Conservation (phyloP, 2,329 filamentous ascomycete species). For the Cryoendolithus antarcticus region DNA sequence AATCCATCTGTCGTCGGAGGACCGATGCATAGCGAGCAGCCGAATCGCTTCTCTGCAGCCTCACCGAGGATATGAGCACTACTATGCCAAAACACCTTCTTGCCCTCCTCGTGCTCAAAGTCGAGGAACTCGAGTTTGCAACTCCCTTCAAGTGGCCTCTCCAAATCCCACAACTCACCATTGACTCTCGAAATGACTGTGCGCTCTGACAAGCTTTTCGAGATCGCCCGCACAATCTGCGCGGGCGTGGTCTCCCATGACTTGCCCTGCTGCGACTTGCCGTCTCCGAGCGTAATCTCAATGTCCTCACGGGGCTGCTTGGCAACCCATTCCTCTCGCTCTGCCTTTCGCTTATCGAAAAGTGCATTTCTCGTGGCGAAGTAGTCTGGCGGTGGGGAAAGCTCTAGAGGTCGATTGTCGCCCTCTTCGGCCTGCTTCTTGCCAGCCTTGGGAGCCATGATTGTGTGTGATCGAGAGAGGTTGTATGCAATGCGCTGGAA, state of each 20-base stretch:
- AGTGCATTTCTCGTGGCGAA: slow-evolving; percentile 73
- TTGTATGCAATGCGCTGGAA: neutral
- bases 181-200: slow-evolving; percentile 79
- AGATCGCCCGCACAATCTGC: slow-evolving; percentile 65
- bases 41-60: slow-evolving; percentile 78
- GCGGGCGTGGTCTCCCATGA: slow-evolving; percentile 87
- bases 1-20: slow-evolving; percentile 85
- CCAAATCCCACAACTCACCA: slow-evolving; percentile 83
- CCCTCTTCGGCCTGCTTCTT: slow-evolving; percentile 22
- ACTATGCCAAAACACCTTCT: slow-evolving; percentile 96
- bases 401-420: slow-evolving; percentile 34
- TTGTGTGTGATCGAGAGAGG: slow-evolving; percentile 7
- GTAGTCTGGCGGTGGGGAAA: slow-evolving; percentile 54
- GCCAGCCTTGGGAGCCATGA: slow-evolving; percentile 32
- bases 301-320: slow-evolving; percentile 62
- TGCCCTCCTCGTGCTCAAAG: slow-evolving; percentile 65
- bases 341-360: slow-evolving; percentile 79
- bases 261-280: slow-evolving; percentile 58
- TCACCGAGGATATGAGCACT: slow-evolving; percentile 94
- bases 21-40: slow-evolving; percentile 85
- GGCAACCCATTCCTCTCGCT: slow-evolving; percentile 64
- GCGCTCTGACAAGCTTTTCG: slow-evolving; percentile 72
- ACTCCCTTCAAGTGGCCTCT: slow-evolving; percentile 76
- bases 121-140: slow-evolving; percentile 75
- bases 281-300: slow-evolving; percentile 60